Evolutionary conservation across 2,329 filamentous ascomycete genomes (phyloP), one percentile per base, ranked within the genome.

Genomic region (Pezicula rhizophila): DNA sequence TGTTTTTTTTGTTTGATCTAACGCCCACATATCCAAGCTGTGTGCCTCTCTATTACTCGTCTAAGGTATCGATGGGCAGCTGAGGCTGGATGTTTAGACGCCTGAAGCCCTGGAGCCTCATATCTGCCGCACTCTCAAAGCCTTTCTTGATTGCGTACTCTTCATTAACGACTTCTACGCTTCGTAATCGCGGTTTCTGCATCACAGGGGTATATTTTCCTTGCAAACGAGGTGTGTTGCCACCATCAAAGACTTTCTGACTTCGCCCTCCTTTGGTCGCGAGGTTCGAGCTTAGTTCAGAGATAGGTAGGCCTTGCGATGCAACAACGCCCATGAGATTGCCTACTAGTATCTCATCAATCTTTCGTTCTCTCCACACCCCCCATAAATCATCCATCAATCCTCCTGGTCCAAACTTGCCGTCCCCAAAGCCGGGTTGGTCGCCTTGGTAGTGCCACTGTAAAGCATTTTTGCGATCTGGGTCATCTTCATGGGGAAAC

Each of bases 261-360:
- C 63, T 65, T 54, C 8, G 43, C 52, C 8, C 56, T 67, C 47
- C 64, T 4, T 23, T 17, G 3, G n/a, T 23, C 23, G 38, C 23
- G 23, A 17, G 17, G 25, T 42, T 42, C 11, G 20, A 25, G 25
- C 1, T 42, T 8, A 42, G 25, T 12, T 11, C 20, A 2, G 40
- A 26, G 8, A 28, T 28, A 31, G 40, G 40, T 5, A 42, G 20
- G 25, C 69, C 69, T 56, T 75, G 73, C 2, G 54, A 60, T 23
- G 74, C 68, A 7, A 80, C 69, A 40, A 84, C 68, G 60, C 87
- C 80, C 51, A 97, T 72, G 45, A 99, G 70, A 57, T 82, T 79
- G 51, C 79, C 83, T 0, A 89, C 82, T 48, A 99, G 73, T 46
- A 95, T 72, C 73, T 97, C 93, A 61, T 97, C 90, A 57, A 97